Percentiles rank a stretch among this genome's conserved stretches.
Evolutionary conservation across 2,329 filamentous ascomycete genomes (phyloP).

Genomic region (Colletotrichum trifolii): DNA sequence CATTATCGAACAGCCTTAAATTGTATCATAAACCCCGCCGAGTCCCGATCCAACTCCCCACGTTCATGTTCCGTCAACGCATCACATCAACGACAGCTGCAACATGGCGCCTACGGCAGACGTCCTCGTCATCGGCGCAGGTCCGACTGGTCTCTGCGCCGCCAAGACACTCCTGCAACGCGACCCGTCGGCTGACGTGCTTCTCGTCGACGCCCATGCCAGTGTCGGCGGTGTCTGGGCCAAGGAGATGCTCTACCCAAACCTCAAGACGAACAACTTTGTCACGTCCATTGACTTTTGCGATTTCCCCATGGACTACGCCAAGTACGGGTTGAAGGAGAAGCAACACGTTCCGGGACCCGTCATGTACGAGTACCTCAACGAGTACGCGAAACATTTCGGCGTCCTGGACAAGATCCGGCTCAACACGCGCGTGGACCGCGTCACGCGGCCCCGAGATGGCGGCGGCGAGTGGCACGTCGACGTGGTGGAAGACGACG

Average conservation of each 20-base stretch:
- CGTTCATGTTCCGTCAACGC: not conserved
- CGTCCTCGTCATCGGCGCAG: slow-evolving; percentile 44
- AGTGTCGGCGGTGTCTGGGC: slow-evolving; percentile 56
- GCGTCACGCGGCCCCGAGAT: slow-evolving; percentile 52
- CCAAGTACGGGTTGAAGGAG: slow-evolving; percentile 43
- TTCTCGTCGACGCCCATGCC: slow-evolving; percentile 54
- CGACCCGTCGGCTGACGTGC: slow-evolving; percentile 51
- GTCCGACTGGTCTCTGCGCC: slow-evolving; percentile 53
- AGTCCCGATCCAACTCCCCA: not conserved
- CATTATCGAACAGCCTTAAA: too few relatives aligned
- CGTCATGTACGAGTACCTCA: slow-evolving; percentile 67
- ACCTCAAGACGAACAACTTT: slow-evolving; percentile 55
- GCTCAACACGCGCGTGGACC: slow-evolving; percentile 61
- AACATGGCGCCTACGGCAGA: slow-evolving; percentile 27
- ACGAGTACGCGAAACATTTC: slow-evolving; percentile 64
- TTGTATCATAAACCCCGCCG: not conserved
- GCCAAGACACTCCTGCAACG: slow-evolving; percentile 60
- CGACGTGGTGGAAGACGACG: slow-evolving; percentile 26
- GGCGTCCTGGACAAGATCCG: slow-evolving; percentile 59
- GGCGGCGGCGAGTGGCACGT: slow-evolving; percentile 47
- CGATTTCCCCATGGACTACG: slow-evolving; percentile 45
- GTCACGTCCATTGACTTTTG: slow-evolving; percentile 52
- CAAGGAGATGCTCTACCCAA: slow-evolving; percentile 53
- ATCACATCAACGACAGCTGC: not conserved
- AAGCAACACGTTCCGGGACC: slow-evolving; percentile 66